Evolutionary conservation across 345 rosid species (phyloP).

Genomic region (Populus simonii): DNA sequence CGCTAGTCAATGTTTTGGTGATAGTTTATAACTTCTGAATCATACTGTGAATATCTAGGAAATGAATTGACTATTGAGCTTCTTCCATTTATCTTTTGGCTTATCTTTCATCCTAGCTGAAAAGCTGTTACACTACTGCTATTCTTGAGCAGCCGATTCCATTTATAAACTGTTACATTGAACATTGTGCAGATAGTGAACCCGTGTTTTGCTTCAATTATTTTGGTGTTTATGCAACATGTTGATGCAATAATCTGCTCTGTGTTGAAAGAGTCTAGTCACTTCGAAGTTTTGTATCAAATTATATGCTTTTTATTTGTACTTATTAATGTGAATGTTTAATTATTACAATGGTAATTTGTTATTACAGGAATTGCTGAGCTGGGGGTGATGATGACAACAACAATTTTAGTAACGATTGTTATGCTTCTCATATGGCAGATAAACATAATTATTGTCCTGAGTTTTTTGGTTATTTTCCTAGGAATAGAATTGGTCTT

Average conservation of each 20-base stretch:
- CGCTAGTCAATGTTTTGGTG: neutral
- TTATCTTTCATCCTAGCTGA: neutral
- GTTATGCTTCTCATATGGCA: constrained; percentile 99
- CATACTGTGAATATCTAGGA: neutral
- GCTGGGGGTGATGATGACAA: constrained; percentile 99
- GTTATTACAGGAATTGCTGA: constrained; percentile 81
- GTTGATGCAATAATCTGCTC: neutral
- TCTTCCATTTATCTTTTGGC: neutral
- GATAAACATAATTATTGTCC: constrained; percentile 76
- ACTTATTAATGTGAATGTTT: neutral
- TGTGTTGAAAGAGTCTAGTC: neutral
- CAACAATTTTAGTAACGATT: constrained; percentile 79
- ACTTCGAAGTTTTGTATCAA: neutral
- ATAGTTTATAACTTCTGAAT: neutral
- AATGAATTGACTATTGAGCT: neutral
- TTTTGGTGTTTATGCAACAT: neutral
- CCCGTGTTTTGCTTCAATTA: neutral
- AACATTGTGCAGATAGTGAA: neutral
- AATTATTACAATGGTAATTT: constrained; percentile 22
- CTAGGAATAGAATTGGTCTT: constrained; percentile 78
- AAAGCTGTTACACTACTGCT: neutral
- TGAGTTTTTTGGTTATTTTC: constrained; percentile 64
- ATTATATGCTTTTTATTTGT: neutral
- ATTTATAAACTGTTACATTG: neutral
- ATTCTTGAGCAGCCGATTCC: neutral